A percentile compares a stretch with the other conserved stretches of the same genome.
Conservation (phyloP, 352 stramenopile species). For the Pythium insidiosum region DNA sequence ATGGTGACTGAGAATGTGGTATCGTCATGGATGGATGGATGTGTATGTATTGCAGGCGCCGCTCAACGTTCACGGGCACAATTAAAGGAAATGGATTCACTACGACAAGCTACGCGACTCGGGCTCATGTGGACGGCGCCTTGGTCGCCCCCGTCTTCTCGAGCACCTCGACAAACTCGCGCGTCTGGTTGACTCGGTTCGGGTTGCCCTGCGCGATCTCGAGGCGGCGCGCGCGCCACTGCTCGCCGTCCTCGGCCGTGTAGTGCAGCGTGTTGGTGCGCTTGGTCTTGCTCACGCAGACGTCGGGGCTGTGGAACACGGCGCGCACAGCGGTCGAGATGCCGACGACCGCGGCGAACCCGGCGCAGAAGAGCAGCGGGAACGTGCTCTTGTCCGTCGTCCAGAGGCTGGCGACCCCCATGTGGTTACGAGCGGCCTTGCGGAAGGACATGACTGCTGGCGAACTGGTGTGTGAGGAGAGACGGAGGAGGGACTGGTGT, state of each 20-base stretch:
- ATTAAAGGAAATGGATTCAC: too few species aligned
- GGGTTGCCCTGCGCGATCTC: slow-evolving; percentile 26
- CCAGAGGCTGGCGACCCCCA: slow-evolving; percentile 37
- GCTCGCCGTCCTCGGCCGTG: slow-evolving; percentile 13
- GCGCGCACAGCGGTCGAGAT: slow-evolving; percentile 15
- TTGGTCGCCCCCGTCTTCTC: too few species aligned
- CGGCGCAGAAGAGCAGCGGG: slow-evolving; percentile 25
- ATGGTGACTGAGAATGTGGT: too few species aligned
- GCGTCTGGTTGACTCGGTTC: slow-evolving; percentile 50
- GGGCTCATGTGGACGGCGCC: too few species aligned
- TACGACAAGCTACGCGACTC: too few species aligned
- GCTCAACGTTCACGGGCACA: too few species aligned
- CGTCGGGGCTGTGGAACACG: slow-evolving; percentile 18
- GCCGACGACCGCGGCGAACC: slow-evolving; percentile 18
- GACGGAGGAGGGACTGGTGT: too few species aligned
- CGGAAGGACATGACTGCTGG: too few species aligned
- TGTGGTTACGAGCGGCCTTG: slow-evolving; percentile 12
- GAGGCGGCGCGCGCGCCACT: slow-evolving; percentile 29
- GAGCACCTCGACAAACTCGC: slow-evolving; percentile 32
- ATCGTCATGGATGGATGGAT: too few species aligned
- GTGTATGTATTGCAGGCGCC: too few species aligned
- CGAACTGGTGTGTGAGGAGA: too few species aligned
- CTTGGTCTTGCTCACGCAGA: slow-evolving; percentile 23
- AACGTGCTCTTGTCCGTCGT: slow-evolving; percentile 36
- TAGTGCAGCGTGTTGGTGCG: slow-evolving; percentile 23